Evolutionary conservation across 257 asterid genomes (phyloP).

Genomic region (Vinca minor): DNA sequence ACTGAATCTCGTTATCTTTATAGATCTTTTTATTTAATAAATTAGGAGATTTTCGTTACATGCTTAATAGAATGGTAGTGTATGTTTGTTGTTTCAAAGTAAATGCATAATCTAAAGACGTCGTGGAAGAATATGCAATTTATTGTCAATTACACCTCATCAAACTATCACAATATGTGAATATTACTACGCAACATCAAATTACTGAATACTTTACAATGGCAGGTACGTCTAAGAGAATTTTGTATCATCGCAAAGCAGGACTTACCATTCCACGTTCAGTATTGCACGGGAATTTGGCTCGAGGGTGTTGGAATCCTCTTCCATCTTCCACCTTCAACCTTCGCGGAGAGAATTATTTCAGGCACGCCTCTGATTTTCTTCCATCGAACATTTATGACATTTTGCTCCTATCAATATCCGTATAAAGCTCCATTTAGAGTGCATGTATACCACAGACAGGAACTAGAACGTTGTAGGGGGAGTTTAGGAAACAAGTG

Average conservation of each 20-base stretch:
- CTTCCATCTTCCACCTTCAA: conserved; percentile 62
- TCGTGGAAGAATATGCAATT: too few species aligned
- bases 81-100: too few species aligned
- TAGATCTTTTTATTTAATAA: background rate
- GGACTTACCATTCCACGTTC: conserved; percentile 45
- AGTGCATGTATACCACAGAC: background rate
- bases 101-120: too few species aligned
- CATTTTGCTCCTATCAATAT: background rate
- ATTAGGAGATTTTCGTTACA: background rate
- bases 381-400: background rate
- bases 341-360: conserved; percentile 65
- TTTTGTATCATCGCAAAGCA: conserved; percentile 41
- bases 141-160: background rate
- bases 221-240: conserved; percentile 42
- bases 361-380: conserved; percentile 41
- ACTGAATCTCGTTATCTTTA: background rate
- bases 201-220: background rate
- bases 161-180: too few species aligned
- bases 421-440: too few species aligned
- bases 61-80: background rate
- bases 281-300: conserved; percentile 28
- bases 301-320: conserved; percentile 53
- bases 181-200: background rate
- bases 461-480: too few species aligned
- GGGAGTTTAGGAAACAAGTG: too few species aligned